Base-by-base conservation (phyloP, 805 yeast genomes). In the Sugiyamaella chiloensis region DNA sequence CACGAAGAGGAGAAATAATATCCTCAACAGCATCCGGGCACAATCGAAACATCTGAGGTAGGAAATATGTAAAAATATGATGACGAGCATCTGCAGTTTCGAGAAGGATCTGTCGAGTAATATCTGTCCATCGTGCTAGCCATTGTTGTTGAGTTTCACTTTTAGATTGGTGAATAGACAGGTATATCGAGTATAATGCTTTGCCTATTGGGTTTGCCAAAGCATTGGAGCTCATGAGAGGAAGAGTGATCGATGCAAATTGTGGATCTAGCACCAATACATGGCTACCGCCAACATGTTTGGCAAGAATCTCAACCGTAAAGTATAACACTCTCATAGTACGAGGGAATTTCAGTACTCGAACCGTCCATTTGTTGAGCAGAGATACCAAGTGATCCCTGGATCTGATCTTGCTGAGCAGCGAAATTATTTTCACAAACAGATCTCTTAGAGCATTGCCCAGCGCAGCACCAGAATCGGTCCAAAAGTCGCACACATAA, bases 401-500 rank as follows among this genome's bases (percentile, higher is more conserved):
- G 1, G 46, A 23, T 46, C 52, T 21, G 39, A 65, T 52, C 14
- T 53, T 52, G 27, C 67, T 66, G 34, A 75, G 43, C 19, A 80
- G 67, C 1, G 57, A 52, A 8, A 83, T 61, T 42, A 83, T 58
- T 55, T 83, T 87, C 2, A 62, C 46, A 41, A 87, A 75, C 40
- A 88, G 59, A 26, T 80, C 85, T 46, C 72, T 75, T 44, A 87
- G 62, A 0, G 95, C 82, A 58, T 84, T 86, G 4, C 83, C 79
- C 23, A 86, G 62, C 0, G 95, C 81, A 1, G 85, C 79, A 3
- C 84, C 81, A 1, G 86, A 76, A 43, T 82, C 86, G 45, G 78
- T 79, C 81, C 89, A 81, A 60, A 77, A 81, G 54, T 81, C 89
- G 31, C 83, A 65, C 11, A 84, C 73, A 60, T 76, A 84, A 31